Evolutionary conservation across 2,329 filamentous ascomycete genomes (phyloP).

Genomic region (Neoarthrinium moseri): DNA sequence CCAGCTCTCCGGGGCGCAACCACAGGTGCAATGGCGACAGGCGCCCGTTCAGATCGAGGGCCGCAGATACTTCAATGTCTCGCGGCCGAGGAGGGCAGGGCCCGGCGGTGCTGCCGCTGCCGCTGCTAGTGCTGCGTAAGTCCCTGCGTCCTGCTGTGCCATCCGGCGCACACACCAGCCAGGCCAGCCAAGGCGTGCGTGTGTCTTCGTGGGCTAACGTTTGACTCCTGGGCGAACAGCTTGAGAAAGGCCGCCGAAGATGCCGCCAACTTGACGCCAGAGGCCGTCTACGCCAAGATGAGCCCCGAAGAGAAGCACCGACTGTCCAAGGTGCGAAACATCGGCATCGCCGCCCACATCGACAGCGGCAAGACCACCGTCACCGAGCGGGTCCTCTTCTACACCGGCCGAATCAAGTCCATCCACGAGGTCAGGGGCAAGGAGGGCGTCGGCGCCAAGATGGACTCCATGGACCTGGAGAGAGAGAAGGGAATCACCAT

Average conservation of each 20-base stretch:
- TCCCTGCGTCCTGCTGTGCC: too few relatives aligned
- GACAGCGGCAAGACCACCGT: constrained; percentile 97
- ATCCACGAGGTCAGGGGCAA: constrained; percentile 97
- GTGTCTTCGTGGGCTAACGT: too few relatives aligned
- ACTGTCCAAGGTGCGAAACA: constrained; percentile 84
- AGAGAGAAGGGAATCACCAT: constrained; percentile 99
- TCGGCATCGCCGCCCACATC: constrained; percentile 98
- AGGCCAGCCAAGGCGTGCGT: too few relatives aligned
- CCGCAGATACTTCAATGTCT: constrained; percentile 39
- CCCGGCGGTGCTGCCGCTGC: constrained; percentile 23
- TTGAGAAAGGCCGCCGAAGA: constrained; percentile 53
- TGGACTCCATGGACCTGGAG: constrained; percentile 99
- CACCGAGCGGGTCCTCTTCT: constrained; percentile 96
- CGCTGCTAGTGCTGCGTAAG: constrained; percentile 40
- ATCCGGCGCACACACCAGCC: too few relatives aligned
- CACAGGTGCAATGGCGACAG: constrained; percentile 29
- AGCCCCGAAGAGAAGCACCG: constrained; percentile 75
- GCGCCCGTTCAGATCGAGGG: constrained; percentile 30
- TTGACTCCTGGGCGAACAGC: constrained; percentile 20
- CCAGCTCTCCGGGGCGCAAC: constrained; percentile 20
- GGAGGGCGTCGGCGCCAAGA: constrained; percentile 95
- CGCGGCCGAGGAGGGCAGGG: constrained; percentile 29
- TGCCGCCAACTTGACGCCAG: constrained; percentile 51
- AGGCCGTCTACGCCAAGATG: constrained; percentile 74
- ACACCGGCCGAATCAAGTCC: constrained; percentile 92